A percentile compares a stretch with the other conserved stretches of the same genome.
These are phyloP conservation scores for Penicillium griseofulvum DNA, from an alignment of 2,329 filamentous ascomycete species.

Conservation along the genomic window DNA sequence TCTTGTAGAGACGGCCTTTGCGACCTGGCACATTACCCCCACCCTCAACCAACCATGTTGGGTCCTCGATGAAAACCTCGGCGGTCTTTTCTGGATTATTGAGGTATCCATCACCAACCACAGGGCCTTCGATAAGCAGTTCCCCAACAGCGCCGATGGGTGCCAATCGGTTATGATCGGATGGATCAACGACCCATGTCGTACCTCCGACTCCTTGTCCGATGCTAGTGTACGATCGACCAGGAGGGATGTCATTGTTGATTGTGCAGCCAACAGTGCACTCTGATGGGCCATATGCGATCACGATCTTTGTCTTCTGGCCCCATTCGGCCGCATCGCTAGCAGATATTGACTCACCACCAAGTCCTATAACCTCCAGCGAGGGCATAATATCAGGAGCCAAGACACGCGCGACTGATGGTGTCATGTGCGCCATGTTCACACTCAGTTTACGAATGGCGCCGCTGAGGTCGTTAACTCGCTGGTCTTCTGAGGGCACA, in stretches of 20 bases:
- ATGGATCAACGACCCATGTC: constrained; percentile 26
- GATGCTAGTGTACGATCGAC: constrained; percentile 2
- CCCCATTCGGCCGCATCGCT: constrained; percentile 34
- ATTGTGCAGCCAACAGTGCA: constrained; percentile 14
- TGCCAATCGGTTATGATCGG: constrained; percentile 21
- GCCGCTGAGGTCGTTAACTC: constrained; percentile 41
- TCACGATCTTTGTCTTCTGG: constrained; percentile 20
- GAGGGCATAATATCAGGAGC: constrained; percentile 35
- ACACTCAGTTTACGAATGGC: constrained; percentile 39
- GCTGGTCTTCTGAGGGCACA: constrained; percentile 43
- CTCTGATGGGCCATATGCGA: constrained; percentile 24
- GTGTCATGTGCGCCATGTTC: constrained; percentile 55
- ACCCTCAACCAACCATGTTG: constrained; percentile 6
- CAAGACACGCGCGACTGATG: constrained; percentile 47
- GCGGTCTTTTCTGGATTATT: constrained; percentile 30
- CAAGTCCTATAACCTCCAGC: constrained; percentile 34
- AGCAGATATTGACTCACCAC: constrained; percentile 33
- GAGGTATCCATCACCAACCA: constrained; percentile 37
- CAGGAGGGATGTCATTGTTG: constrained; percentile 1
- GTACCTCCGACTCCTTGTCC: constrained; percentile 3
- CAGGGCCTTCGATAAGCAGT: constrained; percentile 34
- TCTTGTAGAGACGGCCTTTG: constrained; percentile 30
- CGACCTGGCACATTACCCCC: not conserved
- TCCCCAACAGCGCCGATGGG: constrained; percentile 24
- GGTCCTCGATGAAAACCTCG: constrained; percentile 21